A percentile compares a stretch with the other conserved stretches of the same genome.
Evolutionary conservation across 805 yeast species (phyloP).

Genomic region (Lipomyces orientalis): DNA sequence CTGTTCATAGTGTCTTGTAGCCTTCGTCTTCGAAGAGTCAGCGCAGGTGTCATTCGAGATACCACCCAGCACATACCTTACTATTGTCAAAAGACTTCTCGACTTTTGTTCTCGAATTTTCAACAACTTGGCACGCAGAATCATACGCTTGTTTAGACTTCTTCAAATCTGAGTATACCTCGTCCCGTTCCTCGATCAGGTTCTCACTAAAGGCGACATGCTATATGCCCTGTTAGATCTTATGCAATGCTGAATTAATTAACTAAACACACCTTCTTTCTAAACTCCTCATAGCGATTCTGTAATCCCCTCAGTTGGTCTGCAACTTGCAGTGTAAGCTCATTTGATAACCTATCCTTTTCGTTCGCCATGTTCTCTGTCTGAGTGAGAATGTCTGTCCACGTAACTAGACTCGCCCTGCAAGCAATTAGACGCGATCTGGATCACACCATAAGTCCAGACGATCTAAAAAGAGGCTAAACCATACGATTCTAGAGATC

Average conservation of each 20-base stretch:
- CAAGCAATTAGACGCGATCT: neutral
- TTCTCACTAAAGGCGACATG: constrained; percentile 67
- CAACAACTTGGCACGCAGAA: constrained; percentile 78
- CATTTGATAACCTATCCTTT: constrained; percentile 61
- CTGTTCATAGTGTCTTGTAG: constrained; percentile 32
- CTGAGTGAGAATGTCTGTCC: constrained; percentile 86
- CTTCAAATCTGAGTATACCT: constrained; percentile 60
- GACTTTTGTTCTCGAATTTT: constrained; percentile 73
- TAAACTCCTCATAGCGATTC: constrained; percentile 58
- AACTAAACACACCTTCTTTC: constrained; percentile 44
- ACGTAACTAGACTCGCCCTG: constrained; percentile 80
- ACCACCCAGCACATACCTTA: constrained; percentile 41
- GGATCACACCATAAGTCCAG: neutral
- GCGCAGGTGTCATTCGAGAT: neutral
- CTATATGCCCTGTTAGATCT: constrained; percentile 40
- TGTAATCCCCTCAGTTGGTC: constrained; percentile 64
- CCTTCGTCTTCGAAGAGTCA: constrained; percentile 24
- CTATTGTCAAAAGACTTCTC: constrained; percentile 61
- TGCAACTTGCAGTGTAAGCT: constrained; percentile 63
- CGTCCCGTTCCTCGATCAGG: constrained; percentile 54
- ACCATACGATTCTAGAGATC: constrained; percentile 72
- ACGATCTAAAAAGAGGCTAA: neutral
- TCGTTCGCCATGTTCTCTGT: constrained; percentile 81
- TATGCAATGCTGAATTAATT: neutral
- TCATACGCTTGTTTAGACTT: constrained; percentile 81